Evolutionary conservation across 2,329 filamentous ascomycete genomes (phyloP).

Genomic region (Neofusicoccum sp.): DNA sequence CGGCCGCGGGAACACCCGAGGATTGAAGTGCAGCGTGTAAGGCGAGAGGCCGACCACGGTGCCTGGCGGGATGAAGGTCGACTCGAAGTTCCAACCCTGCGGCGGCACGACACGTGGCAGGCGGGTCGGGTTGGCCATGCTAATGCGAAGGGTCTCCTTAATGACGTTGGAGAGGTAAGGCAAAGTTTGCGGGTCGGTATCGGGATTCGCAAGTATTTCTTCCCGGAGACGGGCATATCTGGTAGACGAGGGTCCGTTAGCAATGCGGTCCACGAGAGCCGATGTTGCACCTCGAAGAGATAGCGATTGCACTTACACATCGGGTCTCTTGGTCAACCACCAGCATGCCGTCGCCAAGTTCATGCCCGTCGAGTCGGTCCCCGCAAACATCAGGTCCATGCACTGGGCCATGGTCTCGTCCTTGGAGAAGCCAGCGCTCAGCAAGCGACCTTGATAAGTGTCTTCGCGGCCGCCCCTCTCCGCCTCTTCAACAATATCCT

Average conservation of each 20-base stretch:
- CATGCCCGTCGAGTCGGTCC: slow-evolving; percentile 43
- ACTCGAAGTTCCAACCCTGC: slow-evolving; percentile 21
- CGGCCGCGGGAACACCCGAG: slow-evolving; percentile 25
- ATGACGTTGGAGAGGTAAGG: slow-evolving; percentile 35
- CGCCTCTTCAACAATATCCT: slow-evolving; percentile 35
- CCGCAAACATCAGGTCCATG: slow-evolving; percentile 50
- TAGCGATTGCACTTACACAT: slow-evolving; percentile 33
- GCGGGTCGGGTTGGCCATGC: slow-evolving; percentile 29
- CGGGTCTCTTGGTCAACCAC: slow-evolving; percentile 44
- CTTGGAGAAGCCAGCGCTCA: slow-evolving; percentile 43
- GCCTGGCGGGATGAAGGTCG: slow-evolving; percentile 25
- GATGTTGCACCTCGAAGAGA: neutral
- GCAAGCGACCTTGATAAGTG: slow-evolving; percentile 51
- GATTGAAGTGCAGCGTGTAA: slow-evolving; percentile 27
- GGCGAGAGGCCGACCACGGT: slow-evolving; percentile 30
- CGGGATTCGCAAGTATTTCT: slow-evolving; percentile 32
- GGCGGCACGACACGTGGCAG: slow-evolving; percentile 24
- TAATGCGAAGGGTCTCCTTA: slow-evolving; percentile 33
- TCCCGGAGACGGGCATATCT: slow-evolving; percentile 36
- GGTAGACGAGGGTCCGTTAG: neutral
- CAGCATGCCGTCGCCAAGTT: slow-evolving; percentile 51
- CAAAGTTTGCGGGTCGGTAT: slow-evolving; percentile 23
- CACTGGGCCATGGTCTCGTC: slow-evolving; percentile 51
- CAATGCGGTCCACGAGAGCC: neutral
- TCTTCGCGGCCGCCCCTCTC: slow-evolving; percentile 30